Conservation (phyloP, 225 moss, liverwort and hornwort genomes). For the Pleurozium schreberi region DNA sequence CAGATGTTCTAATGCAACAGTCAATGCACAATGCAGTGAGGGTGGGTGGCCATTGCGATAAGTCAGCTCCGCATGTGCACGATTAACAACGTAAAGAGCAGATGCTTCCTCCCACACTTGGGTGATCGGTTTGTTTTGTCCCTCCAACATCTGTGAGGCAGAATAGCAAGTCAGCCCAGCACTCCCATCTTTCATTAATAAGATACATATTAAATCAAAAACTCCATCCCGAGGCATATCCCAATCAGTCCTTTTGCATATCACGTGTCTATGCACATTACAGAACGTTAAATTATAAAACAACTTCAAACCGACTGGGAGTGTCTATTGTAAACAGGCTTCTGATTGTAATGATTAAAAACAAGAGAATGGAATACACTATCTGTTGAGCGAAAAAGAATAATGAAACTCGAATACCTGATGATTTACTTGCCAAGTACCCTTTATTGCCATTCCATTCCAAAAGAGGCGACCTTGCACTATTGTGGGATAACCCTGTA, state of each 20-base stretch:
- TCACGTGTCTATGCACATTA: neutral
- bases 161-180: neutral
- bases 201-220: neutral
- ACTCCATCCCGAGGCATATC: neutral
- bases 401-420: conserved; percentile 13
- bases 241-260: neutral
- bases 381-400: neutral
- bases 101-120: conserved; percentile 53
- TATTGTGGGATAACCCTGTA: conserved; percentile 37
- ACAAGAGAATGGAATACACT: neutral
- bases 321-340: neutral
- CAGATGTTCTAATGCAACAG: conserved; percentile 17
- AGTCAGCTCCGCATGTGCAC: conserved; percentile 15
- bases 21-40: conserved; percentile 34
- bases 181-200: neutral
- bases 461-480: conserved; percentile 41
- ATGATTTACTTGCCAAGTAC: conserved; percentile 49
- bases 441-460: conserved; percentile 46
- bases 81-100: conserved; percentile 31
- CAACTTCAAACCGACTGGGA: neutral
- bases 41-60: conserved; percentile 7
- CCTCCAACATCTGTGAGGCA: conserved; percentile 24
- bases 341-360: neutral
- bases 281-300: neutral
- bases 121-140: conserved; percentile 21